Evolutionary conservation across 352 stramenopile species (phyloP), one percentile per base, ranked within the genome.

Genomic region (Pythium vanterpoolii): DNA sequence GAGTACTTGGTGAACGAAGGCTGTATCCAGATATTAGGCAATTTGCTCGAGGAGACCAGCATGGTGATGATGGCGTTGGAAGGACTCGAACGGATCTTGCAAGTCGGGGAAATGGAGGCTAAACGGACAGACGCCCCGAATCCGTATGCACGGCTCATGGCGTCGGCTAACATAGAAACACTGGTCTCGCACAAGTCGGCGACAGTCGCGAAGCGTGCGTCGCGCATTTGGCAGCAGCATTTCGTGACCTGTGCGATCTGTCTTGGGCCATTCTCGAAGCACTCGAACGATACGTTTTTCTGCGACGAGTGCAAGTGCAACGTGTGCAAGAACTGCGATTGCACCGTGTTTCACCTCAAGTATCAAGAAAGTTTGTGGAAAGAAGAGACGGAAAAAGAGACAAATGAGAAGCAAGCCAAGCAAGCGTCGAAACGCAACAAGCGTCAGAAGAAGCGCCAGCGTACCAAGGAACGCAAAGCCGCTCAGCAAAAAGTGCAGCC

Each of bases 1-100:
- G 83, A 95, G 68, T 92, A 93, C 46, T 76, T 94, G 45, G 84
- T 92, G 40, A 91, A 93, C 73, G 78, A 92, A 71, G 86, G 84
- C 16, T 94, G 85, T 53, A 93, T 93, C 69, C 79, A 89, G 67
- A 91, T 94, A 60, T 68, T 94, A 74, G 81, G 85, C 43, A 94
- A 97, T 40, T 69, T 99, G 26, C 76, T 99, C 51, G 86, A 96
- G 28, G 96, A 99, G 72, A 95, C 91, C 24, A 98, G 81, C 66
- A 99, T 99, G 96, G 96, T 98, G 45, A 98, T 98, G 93, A 99
- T 99, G 96, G 96, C 96, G 34, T 72, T 99, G 44, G 96, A 99
- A 79, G 96, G 96, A 26, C 79, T 99, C 40, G 96, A 99, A 68
- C 75, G 96, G 56, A 97, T 99, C 55, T 72, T 99, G 57, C 95